Base-by-base conservation (phyloP, 176 grass and related monocot species). In the Neostapfia colusana region DNA sequence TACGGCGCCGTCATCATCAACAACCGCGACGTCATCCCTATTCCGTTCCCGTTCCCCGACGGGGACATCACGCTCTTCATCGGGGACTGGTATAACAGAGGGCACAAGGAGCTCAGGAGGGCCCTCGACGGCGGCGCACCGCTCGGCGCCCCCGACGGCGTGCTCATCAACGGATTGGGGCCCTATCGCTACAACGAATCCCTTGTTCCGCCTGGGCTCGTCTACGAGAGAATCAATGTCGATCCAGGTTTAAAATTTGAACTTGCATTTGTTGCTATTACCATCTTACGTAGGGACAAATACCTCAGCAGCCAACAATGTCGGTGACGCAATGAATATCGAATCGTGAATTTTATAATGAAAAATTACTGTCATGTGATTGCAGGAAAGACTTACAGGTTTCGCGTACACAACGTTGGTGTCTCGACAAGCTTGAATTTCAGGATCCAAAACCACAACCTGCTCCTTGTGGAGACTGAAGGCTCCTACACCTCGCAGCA, bases 401-500 rank as follows among this genome's bases (percentile, higher is more conserved):
- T 94, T 6, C 86, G 89, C 9, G 95, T 98, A 14, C 95, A 98
- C 84, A 94, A 98, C n/a, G 87, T 89, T 10, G 95, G 91, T 3
- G 86, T 88, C 68, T 90, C 91, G 15, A 86, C 89, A 39, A 98
- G 86, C 77, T 81, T 98, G 63, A 98, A 94, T 79, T 98, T 98
- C 72, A 85, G 95, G 75, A 98, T 98, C 35, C 91, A 98, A 61
- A 88, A 84, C 49, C 91, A 98, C 34, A 98, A 81, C 23, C 55
- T 98, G 14, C 86, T 92, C 16, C 83, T 98, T 8, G 95, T 94
- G 4, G 95, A 98, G 75, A 88, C 91, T 1, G 95, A 98, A 56
- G 95, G 95, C 55, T 98, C 95, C 38, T 98, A 98, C 84, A 98
- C 95, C 13, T 86, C 84, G 12, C 91, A 94, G 86, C 91, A 91